Evolutionary conservation across 2,329 filamentous ascomycete species (phyloP), one percentile per base, ranked within the genome.

Genomic region (Juglanconis juglandina): DNA sequence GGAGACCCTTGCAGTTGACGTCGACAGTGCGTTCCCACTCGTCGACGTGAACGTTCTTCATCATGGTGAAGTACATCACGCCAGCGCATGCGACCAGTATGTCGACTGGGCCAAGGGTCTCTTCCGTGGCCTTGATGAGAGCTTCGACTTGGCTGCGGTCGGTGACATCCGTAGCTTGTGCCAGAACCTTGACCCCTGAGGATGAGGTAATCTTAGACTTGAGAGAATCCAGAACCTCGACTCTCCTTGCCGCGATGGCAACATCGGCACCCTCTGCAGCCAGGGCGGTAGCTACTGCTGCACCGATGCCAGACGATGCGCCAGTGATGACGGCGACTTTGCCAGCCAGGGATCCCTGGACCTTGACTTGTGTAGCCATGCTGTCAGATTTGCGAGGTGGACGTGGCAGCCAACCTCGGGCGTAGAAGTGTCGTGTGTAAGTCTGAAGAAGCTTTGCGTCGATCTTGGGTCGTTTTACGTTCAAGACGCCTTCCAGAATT

Each of bases 51-150:
- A 78, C 82, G 70, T 92, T 93, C 59, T 87, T 85, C 90, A 94
- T 93, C 86, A 93, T 87, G 58, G 90, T 93, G 75, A 87, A 94
- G 77, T 94, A 94, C 90, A 94, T 94, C 70, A 94, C 90, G 41
- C 90, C 90, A 0, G 90, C 91, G 68, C 89, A 91, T 46, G 86
- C 86, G 53, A 94, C 85, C n/a, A 94, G 81, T 55, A 93, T 90
- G 70, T 94, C 90, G 49, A 93, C 79, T 0, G 87, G 84, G 0
- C 90, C 90, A 0, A 93, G 85, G 66, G 87, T 77, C 50, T 83
- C 79, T 33, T 77, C 77, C 1, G 88, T 79, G 0, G 82, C 78
- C 3, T 75, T 73, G 63, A 93, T 78, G 3, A 94, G 84, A 0
- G 81, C 80, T 66, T 89, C 84, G 5, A 92, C 88, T 67, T 92